Evolutionary conservation across 208 protist genomes (phyloP).

Genomic region (Leishmania martiniquensis): DNA sequence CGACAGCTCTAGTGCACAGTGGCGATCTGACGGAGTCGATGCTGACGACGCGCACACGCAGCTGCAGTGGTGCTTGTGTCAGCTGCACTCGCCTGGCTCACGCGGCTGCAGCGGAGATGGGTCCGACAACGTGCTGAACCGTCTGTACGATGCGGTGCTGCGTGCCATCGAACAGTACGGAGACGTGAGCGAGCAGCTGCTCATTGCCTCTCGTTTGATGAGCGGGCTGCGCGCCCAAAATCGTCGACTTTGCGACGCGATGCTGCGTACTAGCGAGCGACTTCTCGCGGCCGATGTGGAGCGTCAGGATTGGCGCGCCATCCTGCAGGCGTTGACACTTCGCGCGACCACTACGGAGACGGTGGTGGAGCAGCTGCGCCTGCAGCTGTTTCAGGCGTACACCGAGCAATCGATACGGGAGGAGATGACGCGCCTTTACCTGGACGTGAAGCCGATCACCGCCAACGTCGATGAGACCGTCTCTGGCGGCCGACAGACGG

Average conservation of each 20-base stretch:
- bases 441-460: constrained; percentile 9
- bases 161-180: constrained; percentile 27
- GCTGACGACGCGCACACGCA: constrained; percentile 15
- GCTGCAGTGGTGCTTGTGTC: constrained; percentile 4
- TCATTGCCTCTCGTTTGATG: constrained; percentile 21
- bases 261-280: constrained; percentile 1
- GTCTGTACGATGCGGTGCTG: constrained; percentile 13
- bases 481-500: constrained; percentile 14
- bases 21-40: background rate
- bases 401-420: constrained; percentile 25
- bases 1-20: background rate
- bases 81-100: constrained; percentile 2
- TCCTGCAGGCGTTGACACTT: background rate
- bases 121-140: background rate
- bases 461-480: constrained; percentile 9
- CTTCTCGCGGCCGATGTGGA: background rate
- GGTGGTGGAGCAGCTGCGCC: constrained; percentile 21
- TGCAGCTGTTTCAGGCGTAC: constrained; percentile 30
- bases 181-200: constrained; percentile 27
- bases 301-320: background rate
- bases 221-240: constrained; percentile 27
- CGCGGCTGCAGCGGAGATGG: background rate
- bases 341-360: constrained; percentile 2
- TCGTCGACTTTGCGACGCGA: constrained; percentile 16
- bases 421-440: constrained; percentile 29